A percentile compares a stretch with the other conserved stretches of the same genome.
Evolutionary conservation across 73 alveolate species (phyloP).

Genomic region (Paramecium octaurelia): DNA sequence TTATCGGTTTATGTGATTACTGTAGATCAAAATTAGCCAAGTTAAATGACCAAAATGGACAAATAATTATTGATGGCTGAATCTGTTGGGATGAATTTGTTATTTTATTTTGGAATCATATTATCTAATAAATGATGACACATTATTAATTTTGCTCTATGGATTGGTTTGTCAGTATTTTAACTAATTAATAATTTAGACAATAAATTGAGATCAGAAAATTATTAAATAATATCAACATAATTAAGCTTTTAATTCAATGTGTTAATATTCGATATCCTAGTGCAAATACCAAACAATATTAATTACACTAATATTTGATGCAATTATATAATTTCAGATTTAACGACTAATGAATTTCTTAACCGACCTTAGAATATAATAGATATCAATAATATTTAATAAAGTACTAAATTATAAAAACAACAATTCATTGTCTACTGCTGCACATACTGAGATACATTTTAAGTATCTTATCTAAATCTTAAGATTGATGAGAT

Average conservation of each 20-base stretch:
- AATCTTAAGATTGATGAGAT: not conserved
- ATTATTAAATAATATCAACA: no score
- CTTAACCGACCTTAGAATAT: not conserved
- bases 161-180: not conserved
- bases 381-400: not conserved
- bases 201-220: not conserved
- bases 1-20: not conserved
- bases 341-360: not conserved
- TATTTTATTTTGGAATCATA: not conserved
- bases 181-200: not conserved
- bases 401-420: not conserved
- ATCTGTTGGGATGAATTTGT: not conserved
- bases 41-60: not conserved
- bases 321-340: not conserved
- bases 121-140: not conserved
- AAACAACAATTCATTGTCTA: not conserved
- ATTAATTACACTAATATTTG: not conserved
- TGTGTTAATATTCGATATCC: not conserved
- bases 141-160: not conserved
- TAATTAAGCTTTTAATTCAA: not conserved
- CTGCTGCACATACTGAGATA: constrained; percentile 48
- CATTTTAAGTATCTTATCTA: constrained; percentile 36
- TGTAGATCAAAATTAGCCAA: not conserved
- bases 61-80: not conserved
- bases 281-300: not conserved